These are phyloP conservation scores for Pseudogymnoascus verrucosus DNA, from an alignment of 2,329 filamentous ascomycete species.

Conservation along the genomic window DNA sequence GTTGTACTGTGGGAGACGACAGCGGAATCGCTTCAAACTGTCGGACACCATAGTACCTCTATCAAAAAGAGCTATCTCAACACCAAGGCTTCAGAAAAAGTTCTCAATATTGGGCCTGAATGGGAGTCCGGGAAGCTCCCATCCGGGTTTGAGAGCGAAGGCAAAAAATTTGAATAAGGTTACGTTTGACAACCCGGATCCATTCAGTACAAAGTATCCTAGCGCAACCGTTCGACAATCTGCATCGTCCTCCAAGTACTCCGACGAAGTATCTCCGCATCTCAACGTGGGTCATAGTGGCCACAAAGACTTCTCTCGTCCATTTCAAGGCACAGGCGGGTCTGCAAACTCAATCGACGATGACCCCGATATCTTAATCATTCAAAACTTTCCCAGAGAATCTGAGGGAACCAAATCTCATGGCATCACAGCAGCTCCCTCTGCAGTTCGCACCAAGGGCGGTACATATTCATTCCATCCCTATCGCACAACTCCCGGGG, in stretches of 20 bases:
- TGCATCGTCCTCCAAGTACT: background rate
- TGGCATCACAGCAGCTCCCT: background rate
- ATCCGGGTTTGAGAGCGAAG: background rate
- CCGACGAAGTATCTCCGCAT: background rate
- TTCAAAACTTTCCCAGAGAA: slow-evolving; percentile 1
- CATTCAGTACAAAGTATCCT: background rate
- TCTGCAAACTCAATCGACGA: background rate
- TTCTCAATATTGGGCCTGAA: background rate
- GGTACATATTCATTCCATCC: background rate
- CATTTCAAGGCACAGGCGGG: background rate
- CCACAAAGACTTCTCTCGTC: background rate
- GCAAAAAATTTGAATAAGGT: background rate
- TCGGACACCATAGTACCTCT: background rate
- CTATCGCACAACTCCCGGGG: background rate
- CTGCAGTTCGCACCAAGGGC: background rate
- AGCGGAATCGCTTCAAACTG: background rate
- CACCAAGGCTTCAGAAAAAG: background rate
- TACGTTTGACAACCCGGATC: background rate
- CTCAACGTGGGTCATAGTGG: background rate
- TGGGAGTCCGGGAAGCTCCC: background rate
- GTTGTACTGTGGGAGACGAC: background rate
- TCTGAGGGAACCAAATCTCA: background rate
- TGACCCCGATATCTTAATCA: slow-evolving; percentile 1
- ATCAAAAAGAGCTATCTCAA: background rate
- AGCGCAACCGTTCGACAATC: background rate